Evolutionary conservation across 2,329 filamentous ascomycete species (phyloP).

Genomic region (Neofusicoccum sp.): DNA sequence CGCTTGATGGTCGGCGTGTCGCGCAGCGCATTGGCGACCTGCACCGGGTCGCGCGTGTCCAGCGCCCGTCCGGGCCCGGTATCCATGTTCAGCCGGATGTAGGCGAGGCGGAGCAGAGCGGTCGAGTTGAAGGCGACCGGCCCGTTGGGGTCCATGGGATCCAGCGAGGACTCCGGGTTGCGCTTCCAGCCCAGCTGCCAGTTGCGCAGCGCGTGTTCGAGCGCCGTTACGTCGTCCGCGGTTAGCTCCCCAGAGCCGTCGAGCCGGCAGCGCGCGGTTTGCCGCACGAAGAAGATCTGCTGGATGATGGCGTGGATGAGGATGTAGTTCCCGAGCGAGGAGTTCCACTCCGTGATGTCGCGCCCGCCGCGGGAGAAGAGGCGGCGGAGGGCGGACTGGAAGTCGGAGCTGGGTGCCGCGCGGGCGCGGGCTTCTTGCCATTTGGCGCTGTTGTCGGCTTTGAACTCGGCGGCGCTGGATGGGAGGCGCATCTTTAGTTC

Average conservation of each 20-base stretch:
- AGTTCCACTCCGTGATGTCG: slow-evolving; percentile 36
- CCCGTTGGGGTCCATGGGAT: slow-evolving; percentile 58
- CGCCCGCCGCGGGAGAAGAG: slow-evolving; percentile 37
- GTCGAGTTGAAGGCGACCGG: slow-evolving; percentile 69
- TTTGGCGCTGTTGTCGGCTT: slow-evolving; percentile 52
- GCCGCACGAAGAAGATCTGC: slow-evolving; percentile 70
- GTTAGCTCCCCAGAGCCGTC: slow-evolving; percentile 36
- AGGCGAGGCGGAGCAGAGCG: slow-evolving; percentile 62
- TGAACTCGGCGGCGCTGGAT: slow-evolving; percentile 58
- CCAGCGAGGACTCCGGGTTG: slow-evolving; percentile 46
- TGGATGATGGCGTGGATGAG: slow-evolving; percentile 73
- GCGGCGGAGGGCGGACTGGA: slow-evolving; percentile 37
- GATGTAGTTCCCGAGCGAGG: slow-evolving; percentile 63
- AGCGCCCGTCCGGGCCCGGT: slow-evolving; percentile 61
- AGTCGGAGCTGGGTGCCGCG: slow-evolving; percentile 23
- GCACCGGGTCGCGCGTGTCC: slow-evolving; percentile 64
- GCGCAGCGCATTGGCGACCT: slow-evolving; percentile 64
- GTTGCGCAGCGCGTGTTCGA: slow-evolving; percentile 47
- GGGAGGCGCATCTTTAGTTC: slow-evolving; percentile 59
- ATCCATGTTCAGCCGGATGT: slow-evolving; percentile 68
- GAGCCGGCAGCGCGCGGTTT: slow-evolving; percentile 43
- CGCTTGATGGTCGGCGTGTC: slow-evolving; percentile 60
- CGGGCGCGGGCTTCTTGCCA: slow-evolving; percentile 48
- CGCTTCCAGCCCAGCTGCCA: slow-evolving; percentile 46
- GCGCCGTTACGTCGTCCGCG: slow-evolving; percentile 43